Conservation (phyloP, 1,139 yeast genomes). For the Meyerozyma athensensis region DNA sequence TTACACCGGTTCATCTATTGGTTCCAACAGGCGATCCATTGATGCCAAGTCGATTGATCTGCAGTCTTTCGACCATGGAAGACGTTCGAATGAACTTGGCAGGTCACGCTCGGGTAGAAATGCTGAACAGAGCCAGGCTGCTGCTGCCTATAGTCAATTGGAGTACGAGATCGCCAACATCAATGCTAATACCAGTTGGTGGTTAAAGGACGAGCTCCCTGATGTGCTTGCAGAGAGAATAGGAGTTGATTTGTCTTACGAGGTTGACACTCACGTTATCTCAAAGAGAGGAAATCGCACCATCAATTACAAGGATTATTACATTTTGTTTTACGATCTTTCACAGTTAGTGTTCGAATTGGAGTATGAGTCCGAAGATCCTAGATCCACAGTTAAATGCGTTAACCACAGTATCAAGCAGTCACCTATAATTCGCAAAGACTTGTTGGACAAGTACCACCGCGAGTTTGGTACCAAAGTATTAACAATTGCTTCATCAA, state of each 20-base stretch:
- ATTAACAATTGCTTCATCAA: constrained; percentile 36
- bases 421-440: constrained; percentile 46
- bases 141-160: constrained; percentile 20
- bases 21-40: constrained; percentile 14
- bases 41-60: constrained; percentile 16
- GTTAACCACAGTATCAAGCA: constrained; percentile 37
- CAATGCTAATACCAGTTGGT: constrained; percentile 50
- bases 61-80: constrained; percentile 7
- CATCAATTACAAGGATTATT: constrained; percentile 58
- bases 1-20: constrained; percentile 23
- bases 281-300: constrained; percentile 54
- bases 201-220: constrained; percentile 62
- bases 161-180: constrained; percentile 32
- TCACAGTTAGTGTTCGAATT: constrained; percentile 61
- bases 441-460: constrained; percentile 48
- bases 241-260: constrained; percentile 52
- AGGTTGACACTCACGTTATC: constrained; percentile 57
- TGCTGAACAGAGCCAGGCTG: constrained; percentile 29
- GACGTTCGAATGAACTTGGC: constrained; percentile 13
- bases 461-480: constrained; percentile 40
- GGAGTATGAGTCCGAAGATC: constrained; percentile 52
- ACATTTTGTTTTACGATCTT: constrained; percentile 69
- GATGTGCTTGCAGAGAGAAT: constrained; percentile 40
- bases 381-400: constrained; percentile 47
- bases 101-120: constrained; percentile 18